phyloP scores from a whole-genome alignment of 192 early-diverging fungal genomes.

The Spizellomyces punctatus region DNA sequence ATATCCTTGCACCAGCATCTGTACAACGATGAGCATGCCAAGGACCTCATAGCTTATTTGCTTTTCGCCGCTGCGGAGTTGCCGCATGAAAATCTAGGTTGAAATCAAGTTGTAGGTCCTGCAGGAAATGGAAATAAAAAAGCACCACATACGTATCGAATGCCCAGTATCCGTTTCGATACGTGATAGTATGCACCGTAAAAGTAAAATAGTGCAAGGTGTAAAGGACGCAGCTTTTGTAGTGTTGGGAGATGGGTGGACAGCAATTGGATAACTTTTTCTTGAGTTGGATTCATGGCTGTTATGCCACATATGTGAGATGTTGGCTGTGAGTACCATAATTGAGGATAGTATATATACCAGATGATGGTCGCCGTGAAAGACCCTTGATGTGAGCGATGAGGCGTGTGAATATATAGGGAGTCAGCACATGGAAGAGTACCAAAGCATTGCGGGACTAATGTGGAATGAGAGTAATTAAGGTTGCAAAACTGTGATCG shows the following conservation, averaged over 20 bases:
- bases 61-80: slow-evolving; percentile 73
- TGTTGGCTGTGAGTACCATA: too few species aligned
- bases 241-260: neutral
- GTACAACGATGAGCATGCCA: slow-evolving; percentile 76
- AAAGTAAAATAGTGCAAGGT: slow-evolving; percentile 90
- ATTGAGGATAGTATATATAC: too few species aligned
- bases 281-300: too few species aligned
- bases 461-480: neutral
- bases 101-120: neutral
- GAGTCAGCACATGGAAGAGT: neutral
- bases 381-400: too few species aligned
- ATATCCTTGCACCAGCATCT: slow-evolving; percentile 64
- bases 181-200: slow-evolving; percentile 79
- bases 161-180: slow-evolving; percentile 76
- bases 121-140: slow-evolving; percentile 3
- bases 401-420: neutral
- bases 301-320: too few species aligned
- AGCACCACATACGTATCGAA: slow-evolving; percentile 72
- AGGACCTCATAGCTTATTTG: slow-evolving; percentile 81
- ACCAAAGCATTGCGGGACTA: neutral
- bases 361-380: too few species aligned
- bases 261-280: neutral
- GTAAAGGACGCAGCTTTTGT: slow-evolving; percentile 48
- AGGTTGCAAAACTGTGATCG: slow-evolving; percentile 9
- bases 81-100: slow-evolving; percentile 72